A percentile compares a stretch with the other conserved stretches of the same genome.
Evolutionary conservation across 257 asterid genomes (phyloP).

Genomic region (Cynanchum wilfordii): DNA sequence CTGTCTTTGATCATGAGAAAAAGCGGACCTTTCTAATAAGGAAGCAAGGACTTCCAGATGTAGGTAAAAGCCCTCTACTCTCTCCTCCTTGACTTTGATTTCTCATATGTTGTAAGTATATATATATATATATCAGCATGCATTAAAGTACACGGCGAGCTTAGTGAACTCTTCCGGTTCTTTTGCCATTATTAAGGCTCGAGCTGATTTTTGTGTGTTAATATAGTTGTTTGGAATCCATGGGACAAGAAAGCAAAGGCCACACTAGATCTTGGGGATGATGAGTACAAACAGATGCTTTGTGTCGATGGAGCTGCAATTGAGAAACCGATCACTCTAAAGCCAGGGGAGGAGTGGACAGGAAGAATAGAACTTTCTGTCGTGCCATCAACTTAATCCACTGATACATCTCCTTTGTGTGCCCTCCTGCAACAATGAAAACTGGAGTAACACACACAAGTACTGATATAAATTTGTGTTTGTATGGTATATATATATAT

Average conservation of each 20-base stretch:
- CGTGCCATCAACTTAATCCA: conserved; percentile 34
- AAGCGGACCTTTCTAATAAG: conserved; percentile 54
- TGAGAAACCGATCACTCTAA: conserved; percentile 61
- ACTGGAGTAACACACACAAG: neutral
- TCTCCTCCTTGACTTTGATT: neutral
- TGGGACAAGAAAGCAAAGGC: conserved; percentile 70
- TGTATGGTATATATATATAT: neutral
- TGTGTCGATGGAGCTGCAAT: conserved; percentile 80
- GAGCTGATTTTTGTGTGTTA: neutral
- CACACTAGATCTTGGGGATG: conserved; percentile 63
- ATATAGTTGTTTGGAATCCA: conserved; percentile 90
- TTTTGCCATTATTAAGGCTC: neutral
- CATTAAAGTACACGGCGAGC: neutral
- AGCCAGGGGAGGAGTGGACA: conserved; percentile 85
- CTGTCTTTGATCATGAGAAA: conserved; percentile 68
- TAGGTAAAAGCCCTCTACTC: conserved; percentile 42
- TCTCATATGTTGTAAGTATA: neutral
- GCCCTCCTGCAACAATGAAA: too few relatives aligned
- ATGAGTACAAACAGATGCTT: conserved; percentile 72
- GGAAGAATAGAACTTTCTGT: conserved; percentile 57
- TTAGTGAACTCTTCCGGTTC: neutral
- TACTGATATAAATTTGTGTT: neutral
- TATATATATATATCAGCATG: neutral
- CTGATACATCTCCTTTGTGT: too few relatives aligned
- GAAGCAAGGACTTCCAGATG: conserved; percentile 83